Evolutionary conservation across 495 filamentous ascomycete species (phyloP).

Genomic region (Staphylotrichum longicolle): DNA sequence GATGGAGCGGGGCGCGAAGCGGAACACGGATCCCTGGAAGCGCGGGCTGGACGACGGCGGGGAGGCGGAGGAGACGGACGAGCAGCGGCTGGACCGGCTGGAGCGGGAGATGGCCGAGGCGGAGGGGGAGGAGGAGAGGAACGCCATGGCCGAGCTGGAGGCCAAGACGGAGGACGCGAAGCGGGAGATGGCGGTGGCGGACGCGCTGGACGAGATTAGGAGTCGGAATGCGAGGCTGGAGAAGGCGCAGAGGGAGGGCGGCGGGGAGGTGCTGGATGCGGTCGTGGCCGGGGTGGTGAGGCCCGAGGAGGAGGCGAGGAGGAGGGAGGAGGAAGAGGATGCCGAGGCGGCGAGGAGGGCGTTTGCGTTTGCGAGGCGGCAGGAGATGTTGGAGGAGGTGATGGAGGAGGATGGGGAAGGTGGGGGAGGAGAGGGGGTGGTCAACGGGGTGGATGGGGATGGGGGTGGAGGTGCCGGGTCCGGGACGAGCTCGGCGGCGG

Average conservation of each 20-base stretch:
- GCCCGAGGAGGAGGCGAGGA: conserved; percentile 53
- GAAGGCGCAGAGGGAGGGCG: conserved; percentile 60
- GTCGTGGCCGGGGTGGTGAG: conserved; percentile 40
- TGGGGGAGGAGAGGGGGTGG: not conserved
- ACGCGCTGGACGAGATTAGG: conserved; percentile 92
- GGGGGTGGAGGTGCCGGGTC: not conserved
- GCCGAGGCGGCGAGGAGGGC: conserved; percentile 79
- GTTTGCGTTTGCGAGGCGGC: conserved; percentile 58
- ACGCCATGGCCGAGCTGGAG: conserved; percentile 87
- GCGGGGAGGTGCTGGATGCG: conserved; percentile 44
- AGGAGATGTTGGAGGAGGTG: conserved; percentile 50
- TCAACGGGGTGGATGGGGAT: conserved; percentile 15
- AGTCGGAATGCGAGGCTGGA: conserved; percentile 85
- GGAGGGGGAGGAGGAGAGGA: conserved; percentile 74
- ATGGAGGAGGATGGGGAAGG: conserved; percentile 38
- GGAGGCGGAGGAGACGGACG: conserved; percentile 64
- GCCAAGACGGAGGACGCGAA: conserved; percentile 87
- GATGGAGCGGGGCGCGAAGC: conserved; percentile 67
- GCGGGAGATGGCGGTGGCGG: conserved; percentile 93
- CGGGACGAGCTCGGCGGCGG: conserved; percentile 27
- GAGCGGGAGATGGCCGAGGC: conserved; percentile 60
- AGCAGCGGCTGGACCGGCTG: conserved; percentile 80
- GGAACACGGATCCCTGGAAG: conserved; percentile 93
- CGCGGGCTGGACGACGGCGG: conserved; percentile 50
- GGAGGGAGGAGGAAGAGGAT: conserved; percentile 73